Evolutionary conservation across 805 yeast species (phyloP).

Genomic region (Tetrapisispora taiwanensis): DNA sequence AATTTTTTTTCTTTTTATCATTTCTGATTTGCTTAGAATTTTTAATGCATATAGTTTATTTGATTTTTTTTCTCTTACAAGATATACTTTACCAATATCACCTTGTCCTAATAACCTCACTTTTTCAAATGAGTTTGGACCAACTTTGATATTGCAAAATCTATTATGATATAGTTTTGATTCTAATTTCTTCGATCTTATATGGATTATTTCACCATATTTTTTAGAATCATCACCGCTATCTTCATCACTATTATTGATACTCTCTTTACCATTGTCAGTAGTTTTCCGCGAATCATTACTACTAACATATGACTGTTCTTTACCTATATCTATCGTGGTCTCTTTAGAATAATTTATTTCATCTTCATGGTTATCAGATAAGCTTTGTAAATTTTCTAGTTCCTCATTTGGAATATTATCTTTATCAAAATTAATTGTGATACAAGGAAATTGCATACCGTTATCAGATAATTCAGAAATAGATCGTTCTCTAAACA

Average conservation of each 20-base stretch:
- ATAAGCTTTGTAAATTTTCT: not conserved
- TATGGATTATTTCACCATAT: conserved; percentile 10
- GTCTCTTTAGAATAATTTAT: not conserved
- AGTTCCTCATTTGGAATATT: not conserved
- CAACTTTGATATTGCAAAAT: conserved; percentile 67
- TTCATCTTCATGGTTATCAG: not conserved
- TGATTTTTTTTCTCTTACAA: conserved; percentile 73
- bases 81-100: conserved; percentile 92
- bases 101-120: conserved; percentile 86
- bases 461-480: conserved; percentile 2
- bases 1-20: conserved; percentile 90
- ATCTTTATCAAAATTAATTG: not conserved
- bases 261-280: too few species aligned
- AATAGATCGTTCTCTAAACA: not conserved
- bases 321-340: too few species aligned
- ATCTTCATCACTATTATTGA: too few species aligned
- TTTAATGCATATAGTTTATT: conserved; percentile 85
- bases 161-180: conserved; percentile 52
- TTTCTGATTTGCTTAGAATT: conserved; percentile 77
- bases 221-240: not conserved
- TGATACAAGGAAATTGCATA: conserved; percentile 1
- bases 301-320: too few species aligned
- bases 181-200: conserved; percentile 29
- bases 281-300: too few species aligned
- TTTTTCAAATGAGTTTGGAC: conserved; percentile 80